Conservation (phyloP, 768 basidiomycete species). For the Calocybe indica region DNA sequence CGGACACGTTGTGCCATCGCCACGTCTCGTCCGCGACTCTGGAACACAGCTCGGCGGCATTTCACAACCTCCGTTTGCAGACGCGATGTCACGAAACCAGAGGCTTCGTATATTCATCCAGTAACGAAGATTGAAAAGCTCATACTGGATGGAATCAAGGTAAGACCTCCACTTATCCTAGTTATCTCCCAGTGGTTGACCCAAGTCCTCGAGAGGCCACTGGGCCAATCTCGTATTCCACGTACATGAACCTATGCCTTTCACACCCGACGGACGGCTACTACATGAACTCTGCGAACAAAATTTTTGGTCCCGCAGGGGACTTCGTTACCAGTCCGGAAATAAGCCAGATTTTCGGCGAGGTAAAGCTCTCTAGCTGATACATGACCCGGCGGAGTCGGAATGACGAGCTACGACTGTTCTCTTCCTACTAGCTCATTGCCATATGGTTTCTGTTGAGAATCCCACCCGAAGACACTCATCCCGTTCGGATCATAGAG, state of each 20-base stretch:
- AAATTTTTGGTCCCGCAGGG: slow-evolving; percentile 80
- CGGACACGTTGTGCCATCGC: slow-evolving; percentile 2
- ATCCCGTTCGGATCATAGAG: slow-evolving; percentile 69
- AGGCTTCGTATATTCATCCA: slow-evolving; percentile 1
- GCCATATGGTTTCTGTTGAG: slow-evolving; percentile 73
- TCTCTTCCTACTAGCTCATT: slow-evolving; percentile 51
- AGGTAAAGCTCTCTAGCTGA: slow-evolving; percentile 52
- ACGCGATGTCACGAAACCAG: no score
- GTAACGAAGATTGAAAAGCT: slow-evolving; percentile 55
- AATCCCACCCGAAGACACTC: slow-evolving; percentile 47
- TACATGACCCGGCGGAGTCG: no score
- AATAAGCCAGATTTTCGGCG: slow-evolving; percentile 94
- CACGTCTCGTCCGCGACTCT: no score
- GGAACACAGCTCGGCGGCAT: no score
- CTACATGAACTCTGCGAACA: slow-evolving; percentile 70
- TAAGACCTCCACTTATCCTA: slow-evolving; percentile 17
- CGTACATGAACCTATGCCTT: slow-evolving; percentile 90
- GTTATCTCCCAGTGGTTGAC: not conserved
- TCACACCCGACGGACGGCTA: slow-evolving; percentile 89
- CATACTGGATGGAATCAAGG: slow-evolving; percentile 69
- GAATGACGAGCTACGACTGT: no score
- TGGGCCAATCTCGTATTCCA: slow-evolving; percentile 83
- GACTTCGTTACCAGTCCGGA: slow-evolving; percentile 98
- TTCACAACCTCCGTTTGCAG: no score
- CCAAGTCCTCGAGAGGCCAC: slow-evolving; percentile 49